Percentiles rank a stretch among this genome's conserved stretches.
Conservation (phyloP, 2,329 filamentous ascomycete species). For the Fusarium lateritium region DNA sequence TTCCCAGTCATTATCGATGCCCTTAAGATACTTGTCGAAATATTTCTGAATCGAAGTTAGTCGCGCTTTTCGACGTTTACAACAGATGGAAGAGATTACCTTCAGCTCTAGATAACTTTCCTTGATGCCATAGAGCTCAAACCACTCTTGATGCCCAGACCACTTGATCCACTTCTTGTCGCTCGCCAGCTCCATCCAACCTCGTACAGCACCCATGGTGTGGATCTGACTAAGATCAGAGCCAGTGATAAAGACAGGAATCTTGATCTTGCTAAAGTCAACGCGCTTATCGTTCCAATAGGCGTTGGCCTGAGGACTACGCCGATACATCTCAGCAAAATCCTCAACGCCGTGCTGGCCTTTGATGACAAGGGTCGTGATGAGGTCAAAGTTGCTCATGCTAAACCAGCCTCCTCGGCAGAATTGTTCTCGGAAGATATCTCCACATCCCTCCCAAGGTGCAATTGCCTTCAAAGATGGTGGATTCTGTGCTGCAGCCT, state of each 20-base stretch:
- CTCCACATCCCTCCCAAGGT: slow-evolving; percentile 30
- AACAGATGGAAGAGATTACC: background rate
- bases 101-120: slow-evolving; percentile 25
- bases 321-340: slow-evolving; percentile 24
- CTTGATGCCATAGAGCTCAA: slow-evolving; percentile 26
- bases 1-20: slow-evolving; percentile 41
- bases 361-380: slow-evolving; percentile 22
- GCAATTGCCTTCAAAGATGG: slow-evolving; percentile 37
- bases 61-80: fast-evolving
- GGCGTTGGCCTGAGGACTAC: slow-evolving; percentile 4
- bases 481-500: slow-evolving; percentile 32
- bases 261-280: slow-evolving; percentile 36
- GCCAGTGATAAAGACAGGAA: slow-evolving; percentile 37
- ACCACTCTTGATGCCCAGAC: slow-evolving; percentile 43
- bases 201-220: slow-evolving; percentile 43
- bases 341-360: slow-evolving; percentile 15
- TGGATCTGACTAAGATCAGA: slow-evolving; percentile 45
- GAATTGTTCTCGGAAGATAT: slow-evolving; percentile 30
- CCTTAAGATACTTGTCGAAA: slow-evolving; percentile 44
- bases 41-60: slow-evolving; percentile 14
- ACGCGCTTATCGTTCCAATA: slow-evolving; percentile 30
- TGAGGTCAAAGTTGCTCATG: slow-evolving; percentile 24
- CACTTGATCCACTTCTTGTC: slow-evolving; percentile 45
- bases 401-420: slow-evolving; percentile 20
- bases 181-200: slow-evolving; percentile 39